A percentile compares a stretch with the other conserved stretches of the same genome.
Conservation (phyloP, 164 flowering plant species). For the Berberis vulgaris region DNA sequence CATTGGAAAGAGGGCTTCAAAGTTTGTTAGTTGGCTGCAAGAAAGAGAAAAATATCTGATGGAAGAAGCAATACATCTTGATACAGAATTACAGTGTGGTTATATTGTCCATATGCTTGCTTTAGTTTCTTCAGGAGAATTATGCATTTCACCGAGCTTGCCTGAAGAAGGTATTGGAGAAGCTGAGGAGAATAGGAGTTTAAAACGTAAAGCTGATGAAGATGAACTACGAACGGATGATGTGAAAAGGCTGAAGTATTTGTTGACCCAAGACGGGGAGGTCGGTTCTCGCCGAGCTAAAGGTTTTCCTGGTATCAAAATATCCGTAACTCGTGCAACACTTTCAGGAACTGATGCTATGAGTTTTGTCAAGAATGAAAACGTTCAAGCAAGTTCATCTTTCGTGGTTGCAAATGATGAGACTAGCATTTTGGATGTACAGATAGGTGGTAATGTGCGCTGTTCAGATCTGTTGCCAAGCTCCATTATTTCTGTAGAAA, state of each 20-base stretch:
- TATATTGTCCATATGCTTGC: constrained; percentile 66
- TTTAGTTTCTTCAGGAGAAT: constrained; percentile 59
- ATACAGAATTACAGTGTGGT: constrained; percentile 71
- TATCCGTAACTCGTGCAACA: constrained; percentile 35
- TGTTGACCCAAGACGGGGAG: constrained; percentile 41
- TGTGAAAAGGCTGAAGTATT: constrained; percentile 41
- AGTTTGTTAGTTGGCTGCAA: constrained; percentile 57
- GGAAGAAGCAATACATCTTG: constrained; percentile 46
- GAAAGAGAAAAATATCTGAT: constrained; percentile 49
- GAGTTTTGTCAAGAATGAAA: constrained; percentile 22
- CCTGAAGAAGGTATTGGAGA: constrained; percentile 93
- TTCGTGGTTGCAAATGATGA: constrained; percentile 13
- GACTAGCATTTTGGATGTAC: constrained; percentile 8
- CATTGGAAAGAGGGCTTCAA: constrained; percentile 65
- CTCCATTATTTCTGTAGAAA: constrained; percentile 9
- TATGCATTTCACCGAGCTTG: constrained; percentile 50
- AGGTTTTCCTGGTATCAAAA: constrained; percentile 84
- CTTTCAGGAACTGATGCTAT: constrained; percentile 27
- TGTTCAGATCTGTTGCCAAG: constrained; percentile 3
- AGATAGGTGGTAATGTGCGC: constrained; percentile 8
- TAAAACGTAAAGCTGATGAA: constrained; percentile 47
- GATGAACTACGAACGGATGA: constrained; percentile 20
- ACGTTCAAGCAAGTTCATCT: constrained; percentile 8
- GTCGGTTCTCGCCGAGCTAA: constrained; percentile 61
- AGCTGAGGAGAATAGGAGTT: constrained; percentile 46